Conservation (phyloP, 352 stramenopile genomes). For the Phytophthora europaea region DNA sequence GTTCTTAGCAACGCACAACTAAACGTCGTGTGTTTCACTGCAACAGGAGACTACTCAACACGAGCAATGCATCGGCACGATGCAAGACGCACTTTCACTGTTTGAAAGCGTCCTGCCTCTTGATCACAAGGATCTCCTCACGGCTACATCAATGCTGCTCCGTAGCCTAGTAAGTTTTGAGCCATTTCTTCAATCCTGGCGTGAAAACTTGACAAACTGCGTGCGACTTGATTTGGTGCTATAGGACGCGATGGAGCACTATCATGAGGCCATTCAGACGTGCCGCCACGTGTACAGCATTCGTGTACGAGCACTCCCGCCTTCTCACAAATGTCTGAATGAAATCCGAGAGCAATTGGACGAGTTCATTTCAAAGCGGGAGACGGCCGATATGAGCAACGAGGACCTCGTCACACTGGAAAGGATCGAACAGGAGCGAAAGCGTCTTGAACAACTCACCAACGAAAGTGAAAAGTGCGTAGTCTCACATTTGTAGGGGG, state of each 20-base stretch:
- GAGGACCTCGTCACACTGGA: slow-evolving; percentile 45
- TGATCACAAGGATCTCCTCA: slow-evolving; percentile 60
- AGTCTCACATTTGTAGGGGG: neutral
- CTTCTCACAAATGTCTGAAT: slow-evolving; percentile 23
- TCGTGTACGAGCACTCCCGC: slow-evolving; percentile 10
- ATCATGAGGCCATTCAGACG: slow-evolving; percentile 32
- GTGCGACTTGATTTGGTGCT: neutral
- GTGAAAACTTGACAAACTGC: neutral
- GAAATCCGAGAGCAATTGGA: slow-evolving; percentile 40
- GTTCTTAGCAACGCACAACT: neutral
- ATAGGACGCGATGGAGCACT: slow-evolving; percentile 26
- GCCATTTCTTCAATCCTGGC: neutral
- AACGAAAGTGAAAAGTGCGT: slow-evolving; percentile 47
- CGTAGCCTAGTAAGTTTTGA: slow-evolving; percentile 48
- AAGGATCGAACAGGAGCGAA: slow-evolving; percentile 29
- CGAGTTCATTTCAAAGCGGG: slow-evolving; percentile 49
- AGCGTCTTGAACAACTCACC: slow-evolving; percentile 26
- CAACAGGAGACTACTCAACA: slow-evolving; percentile 41
- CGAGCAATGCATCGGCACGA: slow-evolving; percentile 22
- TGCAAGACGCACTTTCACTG: slow-evolving; percentile 43
- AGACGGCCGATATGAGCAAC: slow-evolving; percentile 41
- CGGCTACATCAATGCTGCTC: slow-evolving; percentile 50
- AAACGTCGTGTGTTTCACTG: neutral
- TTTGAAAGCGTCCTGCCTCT: slow-evolving; percentile 49
- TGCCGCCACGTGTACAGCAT: slow-evolving; percentile 37